A percentile compares a stretch with the other conserved stretches of the same genome.
Conservation (phyloP, 2,329 filamentous ascomycete genomes). For the Cytospora paraplurivora region DNA sequence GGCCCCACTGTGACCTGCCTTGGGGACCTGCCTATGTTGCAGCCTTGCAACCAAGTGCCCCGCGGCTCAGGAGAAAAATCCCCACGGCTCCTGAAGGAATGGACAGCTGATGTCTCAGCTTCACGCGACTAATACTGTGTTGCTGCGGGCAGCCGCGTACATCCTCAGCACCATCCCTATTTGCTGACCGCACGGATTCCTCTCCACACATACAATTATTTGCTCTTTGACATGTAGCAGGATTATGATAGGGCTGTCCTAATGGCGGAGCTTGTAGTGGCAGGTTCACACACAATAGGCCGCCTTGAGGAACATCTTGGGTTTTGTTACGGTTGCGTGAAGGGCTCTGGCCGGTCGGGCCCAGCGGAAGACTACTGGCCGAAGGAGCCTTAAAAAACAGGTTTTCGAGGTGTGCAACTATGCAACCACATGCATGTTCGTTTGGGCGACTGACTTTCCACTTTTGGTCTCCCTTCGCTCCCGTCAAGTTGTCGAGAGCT, state of each 20-base stretch:
- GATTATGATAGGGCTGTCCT: not conserved
- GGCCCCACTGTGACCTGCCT: conserved; percentile 11
- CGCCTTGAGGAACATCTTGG: conserved; percentile 4
- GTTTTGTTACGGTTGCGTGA: not conserved
- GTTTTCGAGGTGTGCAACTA: conserved; percentile 13
- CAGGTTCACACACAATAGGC: not conserved
- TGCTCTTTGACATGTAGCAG: not conserved
- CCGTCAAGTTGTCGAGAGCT: not conserved
- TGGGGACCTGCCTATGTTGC: conserved; percentile 6
- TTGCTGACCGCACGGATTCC: not conserved
- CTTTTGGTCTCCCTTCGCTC: not conserved
- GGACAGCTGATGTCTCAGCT: not conserved
- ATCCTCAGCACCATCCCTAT: not conserved
- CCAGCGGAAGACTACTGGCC: conserved; percentile 7
- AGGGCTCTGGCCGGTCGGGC: conserved; percentile 16
- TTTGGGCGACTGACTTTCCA: conserved; percentile 9
- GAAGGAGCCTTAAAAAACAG: conserved; percentile 15
- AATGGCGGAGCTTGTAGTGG: not conserved
- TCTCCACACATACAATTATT: not conserved
- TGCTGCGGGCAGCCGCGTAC: not conserved
- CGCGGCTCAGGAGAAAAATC: not conserved
- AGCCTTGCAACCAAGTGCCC: not conserved
- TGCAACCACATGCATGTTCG: conserved; percentile 11
- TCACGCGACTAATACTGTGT: not conserved
- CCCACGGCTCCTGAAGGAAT: conserved; percentile 1